Evolutionary conservation across 2,329 filamentous ascomycete genomes (phyloP), one percentile per base, ranked within the genome.

Genomic region (Didymella exigua): DNA sequence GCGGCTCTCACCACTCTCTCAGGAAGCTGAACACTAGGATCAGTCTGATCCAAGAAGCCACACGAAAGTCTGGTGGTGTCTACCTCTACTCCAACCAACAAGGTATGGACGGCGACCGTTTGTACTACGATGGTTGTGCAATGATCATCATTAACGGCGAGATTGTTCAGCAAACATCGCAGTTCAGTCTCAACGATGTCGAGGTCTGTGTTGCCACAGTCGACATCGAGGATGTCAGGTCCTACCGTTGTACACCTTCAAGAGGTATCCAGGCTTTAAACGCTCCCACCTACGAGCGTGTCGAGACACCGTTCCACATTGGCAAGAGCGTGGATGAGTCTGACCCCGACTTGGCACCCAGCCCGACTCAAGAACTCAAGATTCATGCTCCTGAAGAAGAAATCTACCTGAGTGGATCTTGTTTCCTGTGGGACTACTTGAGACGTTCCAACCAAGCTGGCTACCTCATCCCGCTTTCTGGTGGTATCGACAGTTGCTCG

Each of bases 151-250:
- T 84, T 54, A 86, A 84, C 56, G 87, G 86, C 8, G 79, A 83
- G 14, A 81, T 87, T 36, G 78, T 89, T 1, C 86, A 85, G 1
- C 87, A 90, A 68, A 86, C 83, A 2, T 82, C 81, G 0, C 87
- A 90, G 63, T 90, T 90, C 73, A 83, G 79, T 13, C 71, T 89
- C 9, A 81, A 65, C 14, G 65, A 72, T 46, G 78, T 86, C 0
- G 78, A 83, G 50, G 82, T 84, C 4, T 75, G 84, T 30, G 79
- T 83, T 3, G 83, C 82, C 0, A 78, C 82, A 0, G 80, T 85
- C 0, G 84, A 87, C 51, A 70, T 87, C 2, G 90, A 93, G 65
- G 86, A 90, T 59, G 88, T 93, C 5, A 78, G 88, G 27, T 77
- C 81, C 1, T 86, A 81, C 63, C 78, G 89, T 0, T 83, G 76